Percentiles rank a stretch among this genome's conserved stretches.
These are phyloP conservation scores for Quambalaria eucalypti DNA, from an alignment of 1,284 basidiomycete species.

Conservation along the genomic window DNA sequence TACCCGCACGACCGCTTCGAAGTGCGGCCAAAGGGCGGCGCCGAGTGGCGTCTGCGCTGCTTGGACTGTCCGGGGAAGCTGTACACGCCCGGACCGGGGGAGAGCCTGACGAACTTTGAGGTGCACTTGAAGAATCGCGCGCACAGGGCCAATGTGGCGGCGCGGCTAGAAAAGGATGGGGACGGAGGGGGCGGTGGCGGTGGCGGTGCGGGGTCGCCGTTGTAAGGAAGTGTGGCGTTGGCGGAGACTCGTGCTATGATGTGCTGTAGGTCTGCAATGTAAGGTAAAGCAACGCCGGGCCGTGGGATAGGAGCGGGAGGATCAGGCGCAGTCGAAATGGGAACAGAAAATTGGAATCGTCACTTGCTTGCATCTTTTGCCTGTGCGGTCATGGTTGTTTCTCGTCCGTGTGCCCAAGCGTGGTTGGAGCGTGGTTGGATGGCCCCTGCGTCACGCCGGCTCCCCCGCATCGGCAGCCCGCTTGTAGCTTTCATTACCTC, in stretches of 20 bases:
- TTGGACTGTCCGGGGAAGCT: conserved; percentile 89
- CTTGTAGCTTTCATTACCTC: no score
- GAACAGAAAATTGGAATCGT: no score
- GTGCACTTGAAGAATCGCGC: conserved; percentile 74
- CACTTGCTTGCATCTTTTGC: background rate
- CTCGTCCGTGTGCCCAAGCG: no score
- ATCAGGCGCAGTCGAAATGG: no score
- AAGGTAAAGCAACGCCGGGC: background rate
- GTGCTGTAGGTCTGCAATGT: background rate
- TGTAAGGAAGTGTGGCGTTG: no score
- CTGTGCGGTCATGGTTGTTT: no score
- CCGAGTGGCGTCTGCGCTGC: conserved; percentile 87
- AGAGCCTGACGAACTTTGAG: conserved; percentile 81
- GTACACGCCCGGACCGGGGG: conserved; percentile 85
- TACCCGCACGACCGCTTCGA: conserved; percentile 73
- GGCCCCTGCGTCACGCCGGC: no score
- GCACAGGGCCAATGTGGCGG: conserved; percentile 53
- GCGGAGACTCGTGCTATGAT: no score
- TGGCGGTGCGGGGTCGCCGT: background rate
- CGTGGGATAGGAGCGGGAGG: no score
- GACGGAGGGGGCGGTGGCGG: background rate
- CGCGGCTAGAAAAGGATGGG: background rate
- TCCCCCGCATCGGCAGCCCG: no score
- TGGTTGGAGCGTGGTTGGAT: no score
- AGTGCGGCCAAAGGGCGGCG: conserved; percentile 16